Evolutionary conservation across 306 rosid species (phyloP).

Genomic region (Bauhinia variegata): DNA sequence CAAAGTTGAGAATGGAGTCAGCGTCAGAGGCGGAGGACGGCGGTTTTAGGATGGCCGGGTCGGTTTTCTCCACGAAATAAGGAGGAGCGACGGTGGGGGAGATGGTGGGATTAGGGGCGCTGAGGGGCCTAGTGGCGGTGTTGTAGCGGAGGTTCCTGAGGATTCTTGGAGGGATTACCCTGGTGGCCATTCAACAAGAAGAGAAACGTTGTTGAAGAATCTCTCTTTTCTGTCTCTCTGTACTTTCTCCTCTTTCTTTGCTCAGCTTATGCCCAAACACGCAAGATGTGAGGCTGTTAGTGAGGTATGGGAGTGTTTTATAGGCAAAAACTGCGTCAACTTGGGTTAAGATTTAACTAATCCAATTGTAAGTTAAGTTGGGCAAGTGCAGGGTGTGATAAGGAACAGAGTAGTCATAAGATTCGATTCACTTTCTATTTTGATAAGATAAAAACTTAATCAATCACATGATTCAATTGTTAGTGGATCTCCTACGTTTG

Average conservation of each 20-base stretch:
- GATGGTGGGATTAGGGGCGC: slow-evolving; percentile 42
- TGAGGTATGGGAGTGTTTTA: too few relatives aligned
- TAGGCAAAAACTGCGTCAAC: too few relatives aligned
- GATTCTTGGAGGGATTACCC: slow-evolving; percentile 57
- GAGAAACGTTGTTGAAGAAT: not conserved
- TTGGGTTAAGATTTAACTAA: too few relatives aligned
- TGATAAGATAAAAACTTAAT: too few relatives aligned
- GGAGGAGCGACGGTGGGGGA: slow-evolving; percentile 24
- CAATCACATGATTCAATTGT: too few relatives aligned
- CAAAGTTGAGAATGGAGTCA: slow-evolving; percentile 26
- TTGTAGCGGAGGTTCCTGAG: slow-evolving; percentile 45
- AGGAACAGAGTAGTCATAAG: too few relatives aligned
- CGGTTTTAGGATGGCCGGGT: not conserved
- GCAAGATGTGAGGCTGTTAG: too few relatives aligned
- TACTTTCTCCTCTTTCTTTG: not conserved
- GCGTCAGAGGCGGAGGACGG: slow-evolving; percentile 18
- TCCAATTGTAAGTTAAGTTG: too few relatives aligned
- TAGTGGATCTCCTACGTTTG: too few relatives aligned
- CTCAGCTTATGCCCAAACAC: too few relatives aligned
- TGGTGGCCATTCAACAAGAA: slow-evolving; percentile 54
- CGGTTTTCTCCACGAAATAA: not conserved
- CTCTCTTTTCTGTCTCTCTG: not conserved
- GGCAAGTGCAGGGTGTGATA: too few relatives aligned
- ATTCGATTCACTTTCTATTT: too few relatives aligned
- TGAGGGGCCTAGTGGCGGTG: slow-evolving; percentile 51